phyloP scores from a whole-genome alignment of 495 filamentous ascomycete genomes.

The Penicillium crystallinum region DNA sequence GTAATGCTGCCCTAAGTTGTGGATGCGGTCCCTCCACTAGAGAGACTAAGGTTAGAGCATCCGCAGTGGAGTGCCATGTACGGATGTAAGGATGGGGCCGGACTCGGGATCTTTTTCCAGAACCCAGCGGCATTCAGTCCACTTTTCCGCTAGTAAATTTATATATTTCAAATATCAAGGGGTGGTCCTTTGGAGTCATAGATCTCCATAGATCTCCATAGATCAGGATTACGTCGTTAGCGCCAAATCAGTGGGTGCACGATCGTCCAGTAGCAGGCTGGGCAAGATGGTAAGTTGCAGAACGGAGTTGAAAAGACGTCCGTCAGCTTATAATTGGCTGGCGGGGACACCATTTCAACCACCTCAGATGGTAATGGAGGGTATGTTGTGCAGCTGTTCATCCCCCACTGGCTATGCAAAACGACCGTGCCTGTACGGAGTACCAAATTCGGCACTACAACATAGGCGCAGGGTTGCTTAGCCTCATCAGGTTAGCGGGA shows the following conservation, averaged over 20 bases:
- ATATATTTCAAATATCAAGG: slow-evolving; percentile 1
- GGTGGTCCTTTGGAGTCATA: background rate
- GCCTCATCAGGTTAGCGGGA: background rate
- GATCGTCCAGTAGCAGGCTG: slow-evolving; percentile 28
- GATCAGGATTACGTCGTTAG: slow-evolving; percentile 12
- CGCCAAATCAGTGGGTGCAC: slow-evolving; percentile 19
- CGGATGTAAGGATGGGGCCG: slow-evolving; percentile 14
- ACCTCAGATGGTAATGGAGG: slow-evolving; percentile 6
- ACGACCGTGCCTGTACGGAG: background rate
- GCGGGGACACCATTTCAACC: slow-evolving; percentile 2
- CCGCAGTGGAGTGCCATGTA: slow-evolving; percentile 10
- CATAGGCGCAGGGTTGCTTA: slow-evolving; percentile 12
- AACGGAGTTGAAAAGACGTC: slow-evolving; percentile 12
- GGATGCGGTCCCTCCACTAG: slow-evolving; percentile 3
- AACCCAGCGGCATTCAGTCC: slow-evolving; percentile 8
- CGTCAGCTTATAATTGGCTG: slow-evolving; percentile 15
- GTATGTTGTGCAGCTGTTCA: slow-evolving; percentile 24
- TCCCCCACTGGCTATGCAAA: slow-evolving; percentile 10
- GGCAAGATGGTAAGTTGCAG: slow-evolving; percentile 13
- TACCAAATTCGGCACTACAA: slow-evolving; percentile 8
- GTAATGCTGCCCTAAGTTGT: slow-evolving; percentile 2
- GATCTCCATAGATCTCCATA: slow-evolving; percentile 8
- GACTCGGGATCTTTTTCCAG: slow-evolving; percentile 23
- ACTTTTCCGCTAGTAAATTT: slow-evolving; percentile 4
- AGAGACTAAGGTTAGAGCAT: slow-evolving; percentile 6